Evolutionary conservation across 345 rosid species (phyloP), one percentile per base, ranked within the genome.

Genomic region (Populus alba): DNA sequence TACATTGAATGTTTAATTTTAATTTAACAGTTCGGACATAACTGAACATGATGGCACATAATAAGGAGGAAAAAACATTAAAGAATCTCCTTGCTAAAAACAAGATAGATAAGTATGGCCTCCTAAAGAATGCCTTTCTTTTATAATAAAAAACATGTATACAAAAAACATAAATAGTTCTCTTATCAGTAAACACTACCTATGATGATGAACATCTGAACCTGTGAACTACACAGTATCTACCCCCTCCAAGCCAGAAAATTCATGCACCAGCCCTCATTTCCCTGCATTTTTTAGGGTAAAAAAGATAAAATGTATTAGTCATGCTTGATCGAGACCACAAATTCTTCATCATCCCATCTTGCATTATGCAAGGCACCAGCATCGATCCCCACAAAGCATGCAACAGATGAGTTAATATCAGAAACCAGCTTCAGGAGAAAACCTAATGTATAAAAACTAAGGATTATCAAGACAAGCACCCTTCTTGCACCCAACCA

Each of bases 161-260:
- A 73, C 68, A 73, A 33, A 62, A 38, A 72, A 23, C 8, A 25
- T 27, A n/a, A 57, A 9, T 0, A 41, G 59, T 73, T 67, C 35
- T 62, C 23, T 31, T 68, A 41, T 61, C 18, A n/a, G 66, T 43
- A 37, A 79, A 15, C 53, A 7, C 20, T 65, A 43, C 18, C 51
- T 70, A 35, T 55, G 75, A 31, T 59, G 55, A 27, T 77, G 13
- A 71, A 78, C 77, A 55, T 41, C 73, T 73, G 70, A 53, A 39
- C 29, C 49, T 79, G 73, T 73, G 39, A 70, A 11, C 76, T 72
- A 59, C 27, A 37, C 65, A 31, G n/a, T 18, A 59, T 37, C 37
- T 17, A 53, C 4, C 6, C 49, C 75, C 70, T 57, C 69, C 59
- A 57, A 10, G 11, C 61, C 66, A 27, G 31, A 38, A 77, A 38